These are phyloP conservation scores for Ogataea allantospora DNA, from an alignment of 805 yeast species.

Conservation along the genomic window DNA sequence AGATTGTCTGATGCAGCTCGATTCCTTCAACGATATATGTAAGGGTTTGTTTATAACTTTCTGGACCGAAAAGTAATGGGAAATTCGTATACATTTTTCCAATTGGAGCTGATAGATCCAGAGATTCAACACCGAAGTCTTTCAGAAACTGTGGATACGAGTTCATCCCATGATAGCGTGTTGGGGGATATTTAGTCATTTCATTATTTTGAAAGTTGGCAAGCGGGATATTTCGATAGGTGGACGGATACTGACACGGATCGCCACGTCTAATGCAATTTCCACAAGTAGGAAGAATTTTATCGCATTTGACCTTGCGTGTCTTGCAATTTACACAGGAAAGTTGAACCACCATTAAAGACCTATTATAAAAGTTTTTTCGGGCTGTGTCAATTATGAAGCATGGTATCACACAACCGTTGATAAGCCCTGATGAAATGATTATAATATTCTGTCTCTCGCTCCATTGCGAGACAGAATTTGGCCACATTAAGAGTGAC, in stretches of 20 bases:
- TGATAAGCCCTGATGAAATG: conserved; percentile 11
- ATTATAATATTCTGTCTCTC: conserved; percentile 5
- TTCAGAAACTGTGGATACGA: not conserved
- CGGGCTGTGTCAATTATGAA: conserved; percentile 8
- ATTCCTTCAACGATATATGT: conserved; percentile 5
- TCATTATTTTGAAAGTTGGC: too few species aligned
- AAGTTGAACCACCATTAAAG: conserved; percentile 7
- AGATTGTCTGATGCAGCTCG: not conserved
- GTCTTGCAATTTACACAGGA: conserved; percentile 10
- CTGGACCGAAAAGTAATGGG: conserved; percentile 8
- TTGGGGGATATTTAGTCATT: not conserved
- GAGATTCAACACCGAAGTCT: not conserved
- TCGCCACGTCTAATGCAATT: conserved; percentile 6
- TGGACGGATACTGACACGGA: conserved; percentile 9
- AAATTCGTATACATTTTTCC: not conserved
- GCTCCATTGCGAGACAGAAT: conserved; percentile 10
- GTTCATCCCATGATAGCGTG: conserved; percentile 5
- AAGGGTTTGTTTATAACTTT: conserved; percentile 4
- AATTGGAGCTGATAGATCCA: not conserved
- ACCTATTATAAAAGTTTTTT: conserved; percentile 1
- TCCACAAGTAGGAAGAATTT: conserved; percentile 6
- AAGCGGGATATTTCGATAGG: conserved; percentile 7
- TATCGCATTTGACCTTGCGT: conserved; percentile 15
- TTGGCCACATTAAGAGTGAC: conserved; percentile 5
- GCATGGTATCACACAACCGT: conserved; percentile 9